Base-by-base conservation (phyloP, 768 basidiomycete species). In the Cystofilobasidium capitatum region DNA sequence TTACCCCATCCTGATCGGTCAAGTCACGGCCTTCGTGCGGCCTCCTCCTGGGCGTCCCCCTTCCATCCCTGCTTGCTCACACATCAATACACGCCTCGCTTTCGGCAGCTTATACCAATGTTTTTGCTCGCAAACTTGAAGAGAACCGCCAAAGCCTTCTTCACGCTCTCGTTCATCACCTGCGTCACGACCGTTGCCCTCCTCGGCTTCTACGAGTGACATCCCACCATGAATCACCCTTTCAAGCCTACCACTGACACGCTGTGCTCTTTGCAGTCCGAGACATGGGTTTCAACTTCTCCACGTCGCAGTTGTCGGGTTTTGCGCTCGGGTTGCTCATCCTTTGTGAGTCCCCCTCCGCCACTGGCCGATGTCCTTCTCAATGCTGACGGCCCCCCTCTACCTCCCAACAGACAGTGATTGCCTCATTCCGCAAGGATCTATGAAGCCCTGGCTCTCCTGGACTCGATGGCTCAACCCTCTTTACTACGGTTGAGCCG, bases 381-480 rank as follows among this genome's bases (percentile, higher is more conserved):
- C 45, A 10, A 26, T 24, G 5, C 5, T 20, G 5, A 40, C 40
- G 1, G n/a, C 10, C n/a, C 26, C 10, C 26, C 37, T 20, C n/a
- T n/a, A 8, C 17, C 29, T 31, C 29, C 29, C 31, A 26, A 20
- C 40, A 24, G 22, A 57, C 55, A 36, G 55, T 24, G 67, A 55
- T 16, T 69, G 64, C 54, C 47, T 69, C 22, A 64, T 69, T 36
- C 62, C 62, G 14, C 58, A 64, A 35, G 29, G 49, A 17, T 58
- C 54, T 16, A 65, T 58, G 47, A 87, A 88, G 74, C 79, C 85
- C 49, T 90, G 87, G 87, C 74, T 91, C 12, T 89, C 88, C 79
- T 91, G 89, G 89, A 85, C 90, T 36, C 73, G 77, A 60, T 78
- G 76, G 88, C 74, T 90, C 69, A 86, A 92, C 72, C 91, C 91